Evolutionary conservation across 257 asterid species (phyloP).

Genomic region (Solanum piurae): DNA sequence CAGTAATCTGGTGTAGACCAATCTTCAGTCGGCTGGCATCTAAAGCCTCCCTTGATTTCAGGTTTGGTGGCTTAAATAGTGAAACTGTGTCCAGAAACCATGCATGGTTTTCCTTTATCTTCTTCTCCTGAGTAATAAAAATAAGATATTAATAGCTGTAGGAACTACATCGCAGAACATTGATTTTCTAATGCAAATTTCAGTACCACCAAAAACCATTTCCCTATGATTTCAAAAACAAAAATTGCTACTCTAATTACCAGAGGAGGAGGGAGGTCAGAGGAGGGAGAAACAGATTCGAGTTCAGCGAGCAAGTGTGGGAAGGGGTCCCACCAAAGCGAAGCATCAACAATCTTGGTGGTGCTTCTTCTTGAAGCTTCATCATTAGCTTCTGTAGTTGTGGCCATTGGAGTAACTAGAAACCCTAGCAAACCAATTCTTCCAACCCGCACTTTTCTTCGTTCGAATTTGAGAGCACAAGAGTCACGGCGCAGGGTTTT

Average conservation of each 20-base stretch:
- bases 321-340: conserved; percentile 98
- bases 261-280: conserved; percentile 47
- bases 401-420: conserved; percentile 27
- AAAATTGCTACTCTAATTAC: conserved; percentile 12
- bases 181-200: background rate
- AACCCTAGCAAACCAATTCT: background rate
- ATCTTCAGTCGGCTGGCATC: conserved; percentile 44
- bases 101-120: conserved; percentile 59
- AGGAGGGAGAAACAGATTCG: conserved; percentile 45
- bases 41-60: conserved; percentile 73
- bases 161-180: background rate
- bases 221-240: background rate
- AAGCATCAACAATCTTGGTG: conserved; percentile 36
- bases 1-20: conserved; percentile 46
- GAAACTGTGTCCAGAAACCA: conserved; percentile 59
- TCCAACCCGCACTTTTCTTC: background rate
- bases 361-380: conserved; percentile 4
- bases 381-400: conserved; percentile 18
- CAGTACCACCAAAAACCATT: background rate
- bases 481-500: background rate
- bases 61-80: conserved; percentile 56
- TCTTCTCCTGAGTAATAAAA: conserved; percentile 42
- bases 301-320: conserved; percentile 48
- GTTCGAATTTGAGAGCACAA: background rate
- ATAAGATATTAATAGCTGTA: background rate